Conservation (phyloP, 495 filamentous ascomycete species). For the Penicillium bovifimosum region DNA sequence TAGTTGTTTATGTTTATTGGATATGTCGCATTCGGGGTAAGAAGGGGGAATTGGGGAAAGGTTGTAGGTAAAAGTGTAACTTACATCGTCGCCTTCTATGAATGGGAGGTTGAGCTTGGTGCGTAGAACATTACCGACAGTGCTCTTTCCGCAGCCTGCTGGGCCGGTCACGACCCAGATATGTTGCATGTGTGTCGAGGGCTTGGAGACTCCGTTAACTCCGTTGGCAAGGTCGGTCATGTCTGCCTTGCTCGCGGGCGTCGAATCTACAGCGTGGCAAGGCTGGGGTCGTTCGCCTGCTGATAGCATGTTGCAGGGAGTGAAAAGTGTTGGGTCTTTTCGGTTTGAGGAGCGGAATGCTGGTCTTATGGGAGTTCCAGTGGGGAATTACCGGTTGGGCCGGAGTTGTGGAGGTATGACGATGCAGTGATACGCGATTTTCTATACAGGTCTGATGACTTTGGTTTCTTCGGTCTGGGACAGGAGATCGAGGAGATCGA, state of each 20-base stretch:
- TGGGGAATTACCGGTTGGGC: slow-evolving; percentile 6
- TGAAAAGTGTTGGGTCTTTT: neutral
- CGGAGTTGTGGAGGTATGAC: slow-evolving; percentile 16
- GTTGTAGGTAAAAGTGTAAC: slow-evolving; percentile 28
- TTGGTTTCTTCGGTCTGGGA: neutral
- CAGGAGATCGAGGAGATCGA: too few species aligned
- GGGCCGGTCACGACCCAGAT: slow-evolving; percentile 98
- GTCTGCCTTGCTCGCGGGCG: slow-evolving; percentile 18
- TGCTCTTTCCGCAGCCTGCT: slow-evolving; percentile 94
- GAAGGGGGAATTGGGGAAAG: neutral
- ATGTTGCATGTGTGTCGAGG: slow-evolving; percentile 52
- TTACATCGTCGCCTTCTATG: slow-evolving; percentile 93
- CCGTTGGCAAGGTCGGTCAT: slow-evolving; percentile 15
- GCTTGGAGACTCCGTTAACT: slow-evolving; percentile 5
- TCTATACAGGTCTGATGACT: neutral
- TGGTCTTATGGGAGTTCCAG: slow-evolving; percentile 1
- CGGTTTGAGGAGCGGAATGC: neutral
- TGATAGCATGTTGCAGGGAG: slow-evolving; percentile 39
- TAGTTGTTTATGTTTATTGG: too few species aligned
- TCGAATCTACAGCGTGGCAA: slow-evolving; percentile 20
- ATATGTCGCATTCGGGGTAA: too few species aligned
- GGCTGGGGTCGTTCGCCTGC: slow-evolving; percentile 36
- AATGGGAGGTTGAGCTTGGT: slow-evolving; percentile 68
- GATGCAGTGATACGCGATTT: slow-evolving; percentile 14
- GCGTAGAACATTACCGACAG: slow-evolving; percentile 75